A percentile compares a stretch with the other conserved stretches of the same genome.
Evolutionary conservation across 2,329 filamentous ascomycete species (phyloP).

Genomic region (Cladobotryum mycophilum): DNA sequence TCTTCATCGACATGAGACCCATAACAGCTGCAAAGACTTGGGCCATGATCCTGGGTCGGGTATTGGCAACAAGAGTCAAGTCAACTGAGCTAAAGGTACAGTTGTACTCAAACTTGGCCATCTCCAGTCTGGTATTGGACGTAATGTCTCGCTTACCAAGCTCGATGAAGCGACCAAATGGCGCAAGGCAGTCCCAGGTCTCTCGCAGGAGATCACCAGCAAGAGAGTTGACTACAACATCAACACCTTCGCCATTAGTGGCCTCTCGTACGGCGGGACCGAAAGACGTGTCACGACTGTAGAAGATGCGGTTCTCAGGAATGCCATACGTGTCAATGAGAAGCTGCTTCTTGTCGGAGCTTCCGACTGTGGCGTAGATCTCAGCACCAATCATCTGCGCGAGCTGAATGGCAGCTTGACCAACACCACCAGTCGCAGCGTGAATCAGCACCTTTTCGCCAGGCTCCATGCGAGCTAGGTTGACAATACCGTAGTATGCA

Average conservation of each 20-base stretch:
- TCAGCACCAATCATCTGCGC: slow-evolving; percentile 33
- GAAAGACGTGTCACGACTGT: slow-evolving; percentile 20
- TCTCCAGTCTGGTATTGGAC: slow-evolving; percentile 38
- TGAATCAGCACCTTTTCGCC: slow-evolving; percentile 37
- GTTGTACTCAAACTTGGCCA: slow-evolving; percentile 43
- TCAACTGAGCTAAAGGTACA: slow-evolving; percentile 41
- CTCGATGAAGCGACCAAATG: slow-evolving; percentile 41
- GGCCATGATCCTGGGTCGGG: slow-evolving; percentile 35
- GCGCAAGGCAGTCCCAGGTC: slow-evolving; percentile 38
- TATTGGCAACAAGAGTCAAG: slow-evolving; percentile 35
- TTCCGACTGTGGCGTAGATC: slow-evolving; percentile 38
- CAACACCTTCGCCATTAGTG: slow-evolving; percentile 50
- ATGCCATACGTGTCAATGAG: slow-evolving; percentile 33
- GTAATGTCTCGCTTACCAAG: slow-evolving; percentile 34
- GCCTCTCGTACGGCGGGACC: slow-evolving; percentile 13
- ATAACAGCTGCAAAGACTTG: slow-evolving; percentile 33
- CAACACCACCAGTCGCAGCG: slow-evolving; percentile 32
- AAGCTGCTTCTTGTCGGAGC: slow-evolving; percentile 28
- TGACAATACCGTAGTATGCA: slow-evolving; percentile 34
- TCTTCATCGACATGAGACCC: slow-evolving; percentile 26
- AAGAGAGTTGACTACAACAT: slow-evolving; percentile 57
- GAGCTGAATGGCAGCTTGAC: slow-evolving; percentile 34
- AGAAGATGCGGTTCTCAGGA: slow-evolving; percentile 25
- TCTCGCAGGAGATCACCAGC: slow-evolving; percentile 36
- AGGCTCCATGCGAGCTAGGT: slow-evolving; percentile 30